Percentiles rank a stretch among this genome's conserved stretches.
phyloP scores from a whole-genome alignment of 495 filamentous ascomycete genomes.

The Cenococcum geophilum region DNA sequence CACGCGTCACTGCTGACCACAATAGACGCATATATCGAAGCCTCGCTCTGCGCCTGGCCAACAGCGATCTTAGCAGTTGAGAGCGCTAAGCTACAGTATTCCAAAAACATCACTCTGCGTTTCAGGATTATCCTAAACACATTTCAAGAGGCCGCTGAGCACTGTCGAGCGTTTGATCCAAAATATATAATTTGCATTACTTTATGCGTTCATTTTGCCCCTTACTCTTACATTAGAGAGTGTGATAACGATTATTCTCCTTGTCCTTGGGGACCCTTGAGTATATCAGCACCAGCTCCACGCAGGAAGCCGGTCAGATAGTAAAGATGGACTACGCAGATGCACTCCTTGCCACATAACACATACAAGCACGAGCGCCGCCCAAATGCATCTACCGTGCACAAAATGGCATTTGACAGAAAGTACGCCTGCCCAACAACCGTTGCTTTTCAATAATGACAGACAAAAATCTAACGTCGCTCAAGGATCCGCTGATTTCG shows the following conservation, averaged over 20 bases:
- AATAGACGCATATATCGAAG: too few relatives aligned
- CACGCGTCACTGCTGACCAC: background rate
- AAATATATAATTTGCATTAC: background rate
- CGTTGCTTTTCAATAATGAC: background rate
- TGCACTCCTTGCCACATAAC: conserved; percentile 6
- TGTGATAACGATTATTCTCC: background rate
- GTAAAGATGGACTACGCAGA: conserved; percentile 3
- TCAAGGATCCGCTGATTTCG: conserved; percentile 31
- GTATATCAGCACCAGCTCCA: background rate
- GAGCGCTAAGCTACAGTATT: too few relatives aligned
- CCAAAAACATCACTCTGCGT: too few relatives aligned
- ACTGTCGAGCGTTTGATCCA: too few relatives aligned
- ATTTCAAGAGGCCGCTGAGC: too few relatives aligned
- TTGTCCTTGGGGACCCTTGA: background rate
- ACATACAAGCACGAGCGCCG: conserved; percentile 4
- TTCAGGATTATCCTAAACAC: too few relatives aligned
- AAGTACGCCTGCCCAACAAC: background rate
- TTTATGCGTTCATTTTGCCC: too few relatives aligned
- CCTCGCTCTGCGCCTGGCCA: too few relatives aligned
- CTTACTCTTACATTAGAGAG: background rate
- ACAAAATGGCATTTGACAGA: background rate
- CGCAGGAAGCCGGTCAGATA: background rate
- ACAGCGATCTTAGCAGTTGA: too few relatives aligned
- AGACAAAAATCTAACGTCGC: background rate
- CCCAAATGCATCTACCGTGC: conserved; percentile 1